Evolutionary conservation across 2,329 filamentous ascomycete genomes (phyloP), one percentile per base, ranked within the genome.

Genomic region (Blastomyces parvus): DNA sequence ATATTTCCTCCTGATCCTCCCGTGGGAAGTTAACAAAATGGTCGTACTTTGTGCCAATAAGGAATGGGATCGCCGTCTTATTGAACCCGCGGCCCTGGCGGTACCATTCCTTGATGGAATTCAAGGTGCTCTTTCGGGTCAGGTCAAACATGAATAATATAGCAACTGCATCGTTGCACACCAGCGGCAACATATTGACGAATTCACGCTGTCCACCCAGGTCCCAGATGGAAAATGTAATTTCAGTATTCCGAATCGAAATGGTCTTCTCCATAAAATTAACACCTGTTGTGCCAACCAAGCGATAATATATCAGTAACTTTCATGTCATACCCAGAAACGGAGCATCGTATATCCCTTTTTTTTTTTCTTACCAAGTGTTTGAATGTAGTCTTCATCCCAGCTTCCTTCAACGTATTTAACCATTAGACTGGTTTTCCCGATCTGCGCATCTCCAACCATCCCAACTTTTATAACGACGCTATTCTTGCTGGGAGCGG

Each of bases 261-360:
- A 99, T 99, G 44, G 94, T 99, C 83, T 99, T 99, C 77, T 99
- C 94, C 94, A 99, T 99, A 78, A 99, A 99, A 78, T 99, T 99
- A 78, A 99, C 94, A 69, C 94, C 86, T 88, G 69, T n/a, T 72
- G 42, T 48, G 36, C 33, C 61, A 30, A 36, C 63, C 5, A 13
- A 22, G 22, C 33, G 3, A 50, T 52, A 36, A 42, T n/a, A 50
- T 40, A 62, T 53, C 53, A 44, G 60, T 22, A 13, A 55, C 36
- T n/a, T n/a, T 19, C 30, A 44, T 53, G 30, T 55, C 33, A 13
- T 25, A 3, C 25, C 50, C 11, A 53, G 14, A 33, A 27, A 33
- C 7, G 33, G 33, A 36, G 33, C 33, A 36, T 36, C 33, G 33
- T n/a, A n/a, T 46, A 46, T 46, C 13, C 27, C 19, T 11, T 6